A percentile compares a stretch with the other conserved stretches of the same genome.
phyloP scores from a whole-genome alignment of 129 eudicot genomes.

The Chrysanthemum lavandulifolium region DNA sequence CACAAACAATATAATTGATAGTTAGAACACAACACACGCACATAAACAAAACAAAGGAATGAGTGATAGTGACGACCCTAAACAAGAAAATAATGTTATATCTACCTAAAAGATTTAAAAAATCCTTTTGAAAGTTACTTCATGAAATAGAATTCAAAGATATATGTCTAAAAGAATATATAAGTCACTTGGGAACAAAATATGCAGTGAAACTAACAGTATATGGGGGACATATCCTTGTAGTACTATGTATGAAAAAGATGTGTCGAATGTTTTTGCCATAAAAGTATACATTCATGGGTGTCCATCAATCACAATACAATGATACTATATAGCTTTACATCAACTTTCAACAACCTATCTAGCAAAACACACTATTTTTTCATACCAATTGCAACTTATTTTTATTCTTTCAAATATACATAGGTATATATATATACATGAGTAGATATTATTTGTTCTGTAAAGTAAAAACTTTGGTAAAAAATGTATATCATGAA shows the following conservation, averaged over 20 bases:
- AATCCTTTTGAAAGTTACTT: conserved; percentile 1
- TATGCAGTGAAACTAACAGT: conserved; percentile 14
- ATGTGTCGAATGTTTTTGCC: conserved; percentile 24
- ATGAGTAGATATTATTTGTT: conserved; percentile 1
- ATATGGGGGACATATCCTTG: conserved; percentile 14
- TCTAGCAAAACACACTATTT: conserved; percentile 20
- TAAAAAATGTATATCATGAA: conserved; percentile 4
- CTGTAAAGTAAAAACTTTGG: conserved; percentile 4
- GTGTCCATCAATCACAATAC: conserved; percentile 31
- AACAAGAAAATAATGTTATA: conserved; percentile 15
- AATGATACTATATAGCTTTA: conserved; percentile 14
- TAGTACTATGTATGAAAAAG: conserved; percentile 3
- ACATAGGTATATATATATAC: conserved; percentile 2
- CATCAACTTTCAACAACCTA: conserved; percentile 20
- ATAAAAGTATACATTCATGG: conserved; percentile 7
- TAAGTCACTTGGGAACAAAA: neutral
- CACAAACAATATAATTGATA: neutral
- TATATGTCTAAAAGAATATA: neutral
- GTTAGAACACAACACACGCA: conserved; percentile 17
- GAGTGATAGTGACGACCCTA: conserved; percentile 20
- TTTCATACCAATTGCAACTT: conserved; percentile 10
- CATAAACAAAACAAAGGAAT: conserved; percentile 8
- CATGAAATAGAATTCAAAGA: neutral
- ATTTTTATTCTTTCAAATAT: conserved; percentile 14
- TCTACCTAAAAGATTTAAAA: neutral